phyloP scores from a whole-genome alignment of 345 rosid species.

The Citrus maxima region DNA sequence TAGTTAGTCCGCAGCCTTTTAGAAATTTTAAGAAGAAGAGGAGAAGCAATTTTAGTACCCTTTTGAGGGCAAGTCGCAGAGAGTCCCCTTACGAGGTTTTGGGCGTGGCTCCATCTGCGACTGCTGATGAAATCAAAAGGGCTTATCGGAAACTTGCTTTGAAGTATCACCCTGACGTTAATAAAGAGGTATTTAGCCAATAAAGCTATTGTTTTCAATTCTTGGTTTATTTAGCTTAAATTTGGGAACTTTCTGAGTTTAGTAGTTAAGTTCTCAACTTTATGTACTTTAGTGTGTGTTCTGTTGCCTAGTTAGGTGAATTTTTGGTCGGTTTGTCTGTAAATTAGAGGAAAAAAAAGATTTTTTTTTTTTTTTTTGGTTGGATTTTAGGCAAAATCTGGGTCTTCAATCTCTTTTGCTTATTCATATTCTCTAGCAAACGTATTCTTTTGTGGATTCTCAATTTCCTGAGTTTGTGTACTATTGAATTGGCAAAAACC shows the following conservation, averaged over 20 bases:
- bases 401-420: not conserved
- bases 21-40: slow-evolving; percentile 30
- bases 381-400: not conserved
- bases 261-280: not conserved
- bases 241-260: not conserved
- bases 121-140: slow-evolving; percentile 80
- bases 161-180: slow-evolving; percentile 92
- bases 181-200: slow-evolving; percentile 60
- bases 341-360: not conserved
- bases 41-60: slow-evolving; percentile 21
- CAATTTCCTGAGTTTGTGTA: not conserved
- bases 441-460: not conserved
- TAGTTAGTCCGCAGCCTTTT: slow-evolving; percentile 16
- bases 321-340: not conserved
- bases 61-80: slow-evolving; percentile 51
- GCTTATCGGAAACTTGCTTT: slow-evolving; percentile 97
- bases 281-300: not conserved
- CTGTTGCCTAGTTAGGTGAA: not conserved
- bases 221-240: not conserved
- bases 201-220: not conserved
- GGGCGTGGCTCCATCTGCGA: slow-evolving; percentile 75
- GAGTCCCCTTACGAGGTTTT: slow-evolving; percentile 85
- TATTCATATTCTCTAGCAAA: not conserved
- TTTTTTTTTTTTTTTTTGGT: not conserved
- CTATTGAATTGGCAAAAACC: not conserved